Evolutionary conservation across 495 filamentous ascomycete genomes (phyloP).

Genomic region (Aspergillus coremiiformis): DNA sequence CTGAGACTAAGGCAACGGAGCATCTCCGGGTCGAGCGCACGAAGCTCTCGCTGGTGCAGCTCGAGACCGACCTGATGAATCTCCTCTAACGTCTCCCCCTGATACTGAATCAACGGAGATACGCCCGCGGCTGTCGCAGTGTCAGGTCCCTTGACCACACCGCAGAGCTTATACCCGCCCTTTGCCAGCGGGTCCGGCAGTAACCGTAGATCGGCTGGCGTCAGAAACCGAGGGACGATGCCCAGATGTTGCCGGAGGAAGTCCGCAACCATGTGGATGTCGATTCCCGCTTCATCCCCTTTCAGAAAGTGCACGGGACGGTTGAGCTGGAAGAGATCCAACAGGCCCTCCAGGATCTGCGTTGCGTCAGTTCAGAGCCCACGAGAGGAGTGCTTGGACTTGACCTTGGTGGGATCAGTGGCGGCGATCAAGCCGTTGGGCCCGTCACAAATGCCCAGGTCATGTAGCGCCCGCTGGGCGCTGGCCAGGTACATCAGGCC

Average conservation of each 20-base stretch:
- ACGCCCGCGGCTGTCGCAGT: background rate
- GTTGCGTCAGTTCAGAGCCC: background rate
- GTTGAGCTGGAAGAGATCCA: constrained; percentile 16
- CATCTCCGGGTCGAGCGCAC: constrained; percentile 15
- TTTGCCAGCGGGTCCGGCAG: constrained; percentile 7
- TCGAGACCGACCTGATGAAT: constrained; percentile 30
- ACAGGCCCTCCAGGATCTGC: constrained; percentile 15
- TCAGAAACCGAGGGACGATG: constrained; percentile 9
- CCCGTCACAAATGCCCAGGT: constrained; percentile 1
- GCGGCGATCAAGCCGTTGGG: constrained; percentile 2
- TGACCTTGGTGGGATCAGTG: constrained; percentile 8
- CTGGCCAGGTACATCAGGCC: constrained; percentile 20
- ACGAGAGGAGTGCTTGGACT: background rate
- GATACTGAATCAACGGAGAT: background rate
- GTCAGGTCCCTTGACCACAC: constrained; percentile 5
- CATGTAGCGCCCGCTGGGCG: constrained; percentile 16
- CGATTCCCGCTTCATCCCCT: constrained; percentile 24
- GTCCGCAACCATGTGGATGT: constrained; percentile 28
- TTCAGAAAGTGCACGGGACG: constrained; percentile 31
- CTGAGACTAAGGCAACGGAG: constrained; percentile 17
- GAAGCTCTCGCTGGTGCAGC: constrained; percentile 25
- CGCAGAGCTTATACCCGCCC: constrained; percentile 21
- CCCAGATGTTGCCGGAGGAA: constrained; percentile 12
- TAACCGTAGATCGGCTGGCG: constrained; percentile 14
- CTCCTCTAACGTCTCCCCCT: constrained; percentile 3